Evolutionary conservation across 2,329 filamentous ascomycete genomes (phyloP), one percentile per base, ranked within the genome.

Genomic region (Colletotrichum filicis): DNA sequence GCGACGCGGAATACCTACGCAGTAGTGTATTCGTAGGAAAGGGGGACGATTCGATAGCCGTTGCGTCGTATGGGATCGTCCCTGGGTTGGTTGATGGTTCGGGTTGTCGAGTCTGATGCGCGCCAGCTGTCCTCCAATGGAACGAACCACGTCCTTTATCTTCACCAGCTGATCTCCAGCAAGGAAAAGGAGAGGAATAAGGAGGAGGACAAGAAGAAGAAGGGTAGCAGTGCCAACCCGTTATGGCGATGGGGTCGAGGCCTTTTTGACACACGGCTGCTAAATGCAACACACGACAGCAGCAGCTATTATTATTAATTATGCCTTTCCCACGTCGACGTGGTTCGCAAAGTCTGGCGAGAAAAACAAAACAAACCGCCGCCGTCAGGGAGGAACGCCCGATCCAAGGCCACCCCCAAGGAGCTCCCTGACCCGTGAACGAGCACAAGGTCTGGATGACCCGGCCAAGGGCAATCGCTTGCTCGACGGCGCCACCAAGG

Each of bases 281-380:
- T 55, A n/a, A 64, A 55, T 64, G 46, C 22, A 64, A 64, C 26
- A 55, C 14, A 8, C 35, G 42, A 49, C 42, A 49, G 22, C 49
- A 55, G 46, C 14, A 22, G 4, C 53, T 26, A 37, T 22, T 26
- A 53, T 64, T 49, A 28, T 32, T 22, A 24, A 24, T 46, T 56
- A 42, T 56, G 53, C 19, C 26, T 12, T 14, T 28, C 53, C 22
- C 12, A 24, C 22, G 14, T 56, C 3, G 32, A 46, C 52, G 53
- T 56, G 49, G 52, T 46, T 57, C 53, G 32, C 12, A 24, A 57
- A 22, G 26, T 24, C 14, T 26, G 32, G 28, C 7, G 16, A 56
- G 55, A 37, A 65, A 52, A 65, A 65, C 62, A 65, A 65, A 65
- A 57, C 42, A 64, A 35, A 22, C 61, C 62, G 24, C 35, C 52